These are phyloP conservation scores for Teunomyces tritomae DNA, from an alignment of 805 yeast genomes.

Conservation along the genomic window DNA sequence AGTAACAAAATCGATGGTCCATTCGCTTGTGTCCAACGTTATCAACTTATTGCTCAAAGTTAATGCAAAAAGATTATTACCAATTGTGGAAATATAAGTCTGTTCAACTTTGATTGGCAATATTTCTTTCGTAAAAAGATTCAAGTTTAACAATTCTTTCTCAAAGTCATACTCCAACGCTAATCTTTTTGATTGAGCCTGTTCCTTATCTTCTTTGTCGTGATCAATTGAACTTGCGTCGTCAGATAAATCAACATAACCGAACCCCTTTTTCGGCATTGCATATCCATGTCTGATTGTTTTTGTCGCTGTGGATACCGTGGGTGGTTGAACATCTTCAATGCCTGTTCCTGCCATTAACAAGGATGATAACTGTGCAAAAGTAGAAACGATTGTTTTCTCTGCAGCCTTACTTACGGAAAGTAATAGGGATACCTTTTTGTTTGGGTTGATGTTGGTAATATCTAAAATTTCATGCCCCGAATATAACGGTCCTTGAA, in stretches of 20 bases:
- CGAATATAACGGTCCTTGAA: conserved; percentile 26
- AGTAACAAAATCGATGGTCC: background rate
- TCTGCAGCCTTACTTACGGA: conserved; percentile 8
- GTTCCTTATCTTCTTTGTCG: conserved; percentile 1
- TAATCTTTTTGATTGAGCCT: background rate
- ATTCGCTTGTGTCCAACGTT: background rate
- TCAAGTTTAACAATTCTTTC: background rate
- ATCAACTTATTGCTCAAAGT: background rate
- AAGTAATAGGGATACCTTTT: conserved; percentile 14
- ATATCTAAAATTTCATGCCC: conserved; percentile 12
- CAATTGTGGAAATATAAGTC: background rate
- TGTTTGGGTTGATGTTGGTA: conserved; percentile 11
- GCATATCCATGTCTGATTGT: conserved; percentile 4
- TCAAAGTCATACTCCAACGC: background rate
- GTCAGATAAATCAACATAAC: conserved; percentile 20
- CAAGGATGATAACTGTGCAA: conserved; percentile 27
- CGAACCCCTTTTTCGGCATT: conserved; percentile 28
- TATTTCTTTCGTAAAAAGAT: background rate
- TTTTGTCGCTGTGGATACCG: background rate
- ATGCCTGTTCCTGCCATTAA: conserved; percentile 17
- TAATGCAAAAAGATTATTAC: background rate
- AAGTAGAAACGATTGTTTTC: background rate
- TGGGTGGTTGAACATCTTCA: background rate
- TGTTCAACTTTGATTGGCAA: background rate
- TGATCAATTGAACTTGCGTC: conserved; percentile 3